Evolutionary conservation across 345 rosid species (phyloP).

Genomic region (Boechera retrofracta): DNA sequence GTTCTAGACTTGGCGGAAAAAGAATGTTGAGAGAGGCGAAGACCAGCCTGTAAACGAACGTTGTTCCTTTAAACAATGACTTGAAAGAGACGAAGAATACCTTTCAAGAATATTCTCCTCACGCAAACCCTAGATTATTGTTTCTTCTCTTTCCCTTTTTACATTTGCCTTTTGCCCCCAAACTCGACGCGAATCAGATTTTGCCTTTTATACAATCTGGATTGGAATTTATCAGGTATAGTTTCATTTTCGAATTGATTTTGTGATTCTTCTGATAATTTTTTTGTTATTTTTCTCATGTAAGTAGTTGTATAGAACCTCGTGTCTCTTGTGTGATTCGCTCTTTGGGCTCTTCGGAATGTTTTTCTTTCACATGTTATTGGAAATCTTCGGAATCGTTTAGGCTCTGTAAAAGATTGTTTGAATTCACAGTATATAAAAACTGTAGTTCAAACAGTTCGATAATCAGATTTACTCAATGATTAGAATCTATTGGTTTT

Average conservation of each 20-base stretch:
- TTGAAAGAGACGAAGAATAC: slow-evolving; percentile 12
- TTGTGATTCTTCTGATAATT: neutral
- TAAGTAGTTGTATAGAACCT: too few relatives aligned
- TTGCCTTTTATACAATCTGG: neutral
- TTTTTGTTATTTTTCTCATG: neutral
- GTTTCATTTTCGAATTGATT: neutral
- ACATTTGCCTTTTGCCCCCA: neutral
- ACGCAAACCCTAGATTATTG: slow-evolving; percentile 16
- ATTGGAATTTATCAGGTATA: slow-evolving; percentile 12
- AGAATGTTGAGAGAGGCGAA: neutral
- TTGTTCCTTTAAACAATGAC: slow-evolving; percentile 19
- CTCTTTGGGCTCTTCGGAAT: neutral
- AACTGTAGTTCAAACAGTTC: neutral
- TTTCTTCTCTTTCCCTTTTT: neutral
- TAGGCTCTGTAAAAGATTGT: slow-evolving; percentile 1
- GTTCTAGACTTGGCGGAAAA: slow-evolving; percentile 14
- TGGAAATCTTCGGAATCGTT: neutral
- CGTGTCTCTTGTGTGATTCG: slow-evolving; percentile 5
- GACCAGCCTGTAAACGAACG: slow-evolving; percentile 30
- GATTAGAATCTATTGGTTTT: neutral
- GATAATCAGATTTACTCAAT: neutral
- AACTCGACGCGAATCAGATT: slow-evolving; percentile 13
- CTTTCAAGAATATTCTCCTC: slow-evolving; percentile 32
- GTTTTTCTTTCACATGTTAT: neutral
- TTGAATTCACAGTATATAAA: neutral